Base-by-base conservation (phyloP, 2,329 filamentous ascomycete genomes). In the Neonectria magnoliae region DNA sequence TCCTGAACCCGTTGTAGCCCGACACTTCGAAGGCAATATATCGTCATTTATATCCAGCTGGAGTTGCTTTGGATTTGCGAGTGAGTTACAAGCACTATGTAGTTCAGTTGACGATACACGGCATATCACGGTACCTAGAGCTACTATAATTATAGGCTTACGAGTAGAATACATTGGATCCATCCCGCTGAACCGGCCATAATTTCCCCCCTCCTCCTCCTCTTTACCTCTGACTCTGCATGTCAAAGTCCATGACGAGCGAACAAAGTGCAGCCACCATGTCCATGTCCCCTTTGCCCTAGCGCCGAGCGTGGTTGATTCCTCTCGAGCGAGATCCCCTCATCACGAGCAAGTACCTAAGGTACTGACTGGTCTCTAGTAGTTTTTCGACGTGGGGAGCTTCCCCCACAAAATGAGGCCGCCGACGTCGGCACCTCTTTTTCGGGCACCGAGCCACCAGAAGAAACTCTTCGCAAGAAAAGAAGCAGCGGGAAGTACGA, bases 391-490 rank as follows among this genome's bases (percentile, higher is more conserved):
- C 18, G 54, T 22, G n/a, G 27, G 27, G 22, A 38, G 36, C 29
- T 51, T 60, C 51, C 58, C 57, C 58, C 58, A 55, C 58, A 51
- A 60, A 60, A 53, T 33, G 47, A 42, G 57, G 27, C 58, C 69
- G 71, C 71, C 71, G 71, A 73, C 59, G 63, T 73, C 71, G 71
- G 71, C 71, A 69, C 53, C 42, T 53, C 57, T 64, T 54, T 64
- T 70, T 56, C 53, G 56, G 54, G 55, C 38, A 45, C 67, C 52
- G 62, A 63, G 44, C 52, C 29, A 59, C 38, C 38, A 42, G 8
- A 16, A 42, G 38, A 55, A 60, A 60, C 54, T 33, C 18, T 18
- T 8, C 27, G 57, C 47, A 54, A 50, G 45, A n/a, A 29, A 56
- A 55, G 29, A 31, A 52, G 38, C 18, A 33, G 27, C n/a, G 10